Evolutionary conservation across 345 rosid species (phyloP).

Genomic region (Pistacia vera): DNA sequence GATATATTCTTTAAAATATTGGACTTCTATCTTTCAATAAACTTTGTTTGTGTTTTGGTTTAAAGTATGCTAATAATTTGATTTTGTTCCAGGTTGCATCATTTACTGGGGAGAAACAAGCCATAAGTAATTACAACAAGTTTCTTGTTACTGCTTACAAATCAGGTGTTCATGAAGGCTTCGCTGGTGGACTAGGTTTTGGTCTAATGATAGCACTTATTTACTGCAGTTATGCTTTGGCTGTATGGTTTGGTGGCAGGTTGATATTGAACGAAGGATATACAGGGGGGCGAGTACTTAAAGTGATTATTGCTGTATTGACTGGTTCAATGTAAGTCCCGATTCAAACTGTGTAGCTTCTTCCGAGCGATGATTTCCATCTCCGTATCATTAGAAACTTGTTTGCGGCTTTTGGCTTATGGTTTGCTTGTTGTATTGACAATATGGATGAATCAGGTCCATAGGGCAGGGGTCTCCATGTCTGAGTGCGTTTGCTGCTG

Average conservation of each 20-base stretch:
- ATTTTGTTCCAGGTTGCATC: constrained; percentile 67
- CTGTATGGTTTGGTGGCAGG: constrained; percentile 84
- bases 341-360: background rate
- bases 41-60: background rate
- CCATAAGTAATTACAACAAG: constrained; percentile 59
- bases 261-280: constrained; percentile 76
- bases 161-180: constrained; percentile 67
- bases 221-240: constrained; percentile 66
- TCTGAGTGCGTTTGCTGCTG: constrained; percentile 72
- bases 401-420: background rate
- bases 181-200: constrained; percentile 67
- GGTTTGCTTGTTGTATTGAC: background rate
- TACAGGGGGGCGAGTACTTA: constrained; percentile 67
- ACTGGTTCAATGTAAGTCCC: constrained; percentile 75
- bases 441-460: constrained; percentile 54
- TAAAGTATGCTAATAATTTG: background rate
- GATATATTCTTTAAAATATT: background rate
- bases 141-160: constrained; percentile 61
- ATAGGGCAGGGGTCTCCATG: constrained; percentile 86
- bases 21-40: background rate
- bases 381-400: background rate
- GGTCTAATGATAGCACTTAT: constrained; percentile 46
- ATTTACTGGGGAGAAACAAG: constrained; percentile 85
- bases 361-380: background rate
- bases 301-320: constrained; percentile 72